Evolutionary conservation across 108 stramenopile genomes (phyloP), one percentile per base, ranked within the genome.

Genomic region (Heterococcus sp.): DNA sequence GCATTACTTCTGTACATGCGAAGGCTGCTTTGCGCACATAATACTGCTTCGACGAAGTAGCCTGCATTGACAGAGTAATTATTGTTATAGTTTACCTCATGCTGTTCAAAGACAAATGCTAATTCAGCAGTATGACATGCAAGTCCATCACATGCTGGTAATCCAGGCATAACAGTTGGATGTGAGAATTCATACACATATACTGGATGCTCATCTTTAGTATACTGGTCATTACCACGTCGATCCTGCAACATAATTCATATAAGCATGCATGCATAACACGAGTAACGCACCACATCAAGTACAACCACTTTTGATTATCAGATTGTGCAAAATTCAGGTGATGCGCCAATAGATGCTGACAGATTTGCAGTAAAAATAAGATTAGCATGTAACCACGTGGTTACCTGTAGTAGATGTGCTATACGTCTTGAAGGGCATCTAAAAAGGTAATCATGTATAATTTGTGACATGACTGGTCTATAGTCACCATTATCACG

Each of bases 121-220:
- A 94, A 66, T 66, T 94, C 93, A 1, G 92, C 84, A 0, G 93
- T 94, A 86, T 94, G 93, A 86, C 93, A 94, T 1, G 89, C 71
- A 33, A 91, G 87, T 0, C 92, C 93, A 82, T 90, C 89, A 72
- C 93, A 94, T 78, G 88, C 92, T 38, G 85, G 84, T 82, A 82
- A 92, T 3, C 92, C 93, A 64, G 92, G 91, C 34, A 93, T 86
- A 66, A 90, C 91, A 29, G 93, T 93, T 0, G 92, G 91, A 28
- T 92, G 92, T 68, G 82, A 83, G 84, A 94, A 94, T 66, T 92
- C 85, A 80, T 93, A 94, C 2, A 93, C 90, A 64, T 87, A 94
- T 14, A 94, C 92, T 8, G 74, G 74, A 21, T 74, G 68, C 34
- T 5, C 34, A 11, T 31, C 72, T 8, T 8, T 21, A 14, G 46